Percentiles rank a stretch among this genome's conserved stretches.
phyloP scores from a whole-genome alignment of 2,329 filamentous ascomycete species.

The Trichoderma afroharzianum region DNA sequence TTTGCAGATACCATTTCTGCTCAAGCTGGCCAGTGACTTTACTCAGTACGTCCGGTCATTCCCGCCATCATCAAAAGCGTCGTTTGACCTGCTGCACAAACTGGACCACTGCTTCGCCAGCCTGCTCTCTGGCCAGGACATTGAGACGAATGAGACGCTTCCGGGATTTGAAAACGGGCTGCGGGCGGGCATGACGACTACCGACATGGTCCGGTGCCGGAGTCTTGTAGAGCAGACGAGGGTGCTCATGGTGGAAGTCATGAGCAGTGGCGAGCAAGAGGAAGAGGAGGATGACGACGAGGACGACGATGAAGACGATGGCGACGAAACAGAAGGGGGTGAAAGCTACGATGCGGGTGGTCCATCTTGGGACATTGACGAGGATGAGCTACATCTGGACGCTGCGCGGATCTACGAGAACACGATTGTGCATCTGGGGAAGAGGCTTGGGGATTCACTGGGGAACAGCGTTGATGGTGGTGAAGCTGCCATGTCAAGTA shows the following conservation, averaged over 20 bases:
- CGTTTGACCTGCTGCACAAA: slow-evolving; percentile 70
- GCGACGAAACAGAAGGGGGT: slow-evolving; percentile 36
- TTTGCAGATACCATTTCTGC: slow-evolving; percentile 78
- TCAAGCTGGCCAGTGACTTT: slow-evolving; percentile 71
- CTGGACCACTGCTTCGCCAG: slow-evolving; percentile 81
- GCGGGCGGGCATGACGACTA: slow-evolving; percentile 65
- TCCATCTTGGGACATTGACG: slow-evolving; percentile 39
- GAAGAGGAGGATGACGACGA: slow-evolving; percentile 39
- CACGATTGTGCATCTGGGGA: slow-evolving; percentile 71
- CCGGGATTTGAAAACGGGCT: slow-evolving; percentile 65
- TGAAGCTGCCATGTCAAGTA: not conserved
- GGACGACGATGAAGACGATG: slow-evolving; percentile 37
- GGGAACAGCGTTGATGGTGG: slow-evolving; percentile 10
- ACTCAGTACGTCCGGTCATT: slow-evolving; percentile 71
- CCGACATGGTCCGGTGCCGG: slow-evolving; percentile 84
- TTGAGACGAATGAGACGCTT: slow-evolving; percentile 60
- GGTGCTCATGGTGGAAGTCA: slow-evolving; percentile 64
- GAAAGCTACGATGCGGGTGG: slow-evolving; percentile 28
- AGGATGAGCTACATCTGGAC: slow-evolving; percentile 60
- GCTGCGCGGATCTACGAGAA: slow-evolving; percentile 74
- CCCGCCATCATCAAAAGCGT: slow-evolving; percentile 54
- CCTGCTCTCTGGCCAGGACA: slow-evolving; percentile 64
- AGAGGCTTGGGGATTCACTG: slow-evolving; percentile 52
- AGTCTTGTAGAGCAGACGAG: slow-evolving; percentile 76
- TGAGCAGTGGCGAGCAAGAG: slow-evolving; percentile 47